Evolutionary conservation across 1,139 yeast genomes (phyloP).

Genomic region (Saccharomyces hybrid): DNA sequence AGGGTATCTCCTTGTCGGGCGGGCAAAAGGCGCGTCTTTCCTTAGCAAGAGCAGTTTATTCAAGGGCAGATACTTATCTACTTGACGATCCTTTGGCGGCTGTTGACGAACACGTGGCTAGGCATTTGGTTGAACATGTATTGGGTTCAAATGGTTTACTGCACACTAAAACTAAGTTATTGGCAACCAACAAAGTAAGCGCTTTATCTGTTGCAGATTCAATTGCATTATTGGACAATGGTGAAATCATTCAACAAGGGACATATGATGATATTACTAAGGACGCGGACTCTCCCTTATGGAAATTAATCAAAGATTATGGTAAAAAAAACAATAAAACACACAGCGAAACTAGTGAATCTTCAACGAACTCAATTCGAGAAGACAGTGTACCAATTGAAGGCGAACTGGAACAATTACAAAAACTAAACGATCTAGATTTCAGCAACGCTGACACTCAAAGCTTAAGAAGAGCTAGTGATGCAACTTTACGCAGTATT

Average conservation of each 20-base stretch:
- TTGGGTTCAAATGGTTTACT: constrained; percentile 77
- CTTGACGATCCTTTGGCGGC: constrained; percentile 93
- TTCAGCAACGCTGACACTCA: constrained; percentile 25
- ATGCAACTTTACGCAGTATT: constrained; percentile 45
- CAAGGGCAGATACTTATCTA: constrained; percentile 86
- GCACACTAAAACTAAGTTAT: constrained; percentile 63
- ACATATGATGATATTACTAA: constrained; percentile 49
- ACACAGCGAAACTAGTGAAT: constrained; percentile 9
- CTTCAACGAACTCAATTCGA: constrained; percentile 15
- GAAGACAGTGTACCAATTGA: constrained; percentile 26
- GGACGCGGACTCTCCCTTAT: constrained; percentile 44
- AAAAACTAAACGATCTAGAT: constrained; percentile 28
- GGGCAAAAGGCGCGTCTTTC: constrained; percentile 95
- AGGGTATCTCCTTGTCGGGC: constrained; percentile 92
- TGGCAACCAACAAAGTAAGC: constrained; percentile 85
- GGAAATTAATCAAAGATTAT: constrained; percentile 62
- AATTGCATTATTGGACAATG: constrained; percentile 66
- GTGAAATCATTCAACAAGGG: constrained; percentile 75
- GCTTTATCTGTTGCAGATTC: constrained; percentile 74
- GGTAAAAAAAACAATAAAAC: constrained; percentile 44
- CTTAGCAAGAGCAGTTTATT: constrained; percentile 90
- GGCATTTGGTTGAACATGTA: constrained; percentile 70
- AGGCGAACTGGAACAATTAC: constrained; percentile 32
- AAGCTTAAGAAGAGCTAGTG: constrained; percentile 66
- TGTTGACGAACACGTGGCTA: constrained; percentile 91